Evolutionary conservation across 768 basidiomycete species (phyloP).

Genomic region (Podaxis sp.): DNA sequence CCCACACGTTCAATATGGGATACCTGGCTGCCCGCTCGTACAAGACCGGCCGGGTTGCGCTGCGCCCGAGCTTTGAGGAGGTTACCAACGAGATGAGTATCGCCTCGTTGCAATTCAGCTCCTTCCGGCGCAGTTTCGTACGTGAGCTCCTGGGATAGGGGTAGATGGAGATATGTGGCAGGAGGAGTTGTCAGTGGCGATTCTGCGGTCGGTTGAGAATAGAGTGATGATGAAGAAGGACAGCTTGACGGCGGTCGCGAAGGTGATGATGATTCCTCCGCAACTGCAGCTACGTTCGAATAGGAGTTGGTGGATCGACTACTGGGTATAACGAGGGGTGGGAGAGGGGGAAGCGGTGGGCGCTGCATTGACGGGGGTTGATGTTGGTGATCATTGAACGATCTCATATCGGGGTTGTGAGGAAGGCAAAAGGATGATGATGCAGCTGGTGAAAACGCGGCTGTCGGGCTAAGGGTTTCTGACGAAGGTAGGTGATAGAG

Average conservation of each 20-base stretch:
- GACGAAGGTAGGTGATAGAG: background rate
- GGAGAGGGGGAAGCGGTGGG: conserved; percentile 7
- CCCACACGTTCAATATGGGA: conserved; percentile 14
- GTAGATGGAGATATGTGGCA: background rate
- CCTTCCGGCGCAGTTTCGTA: background rate
- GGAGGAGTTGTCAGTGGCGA: background rate
- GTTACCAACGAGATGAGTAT: conserved; percentile 11
- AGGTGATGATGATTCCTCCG: background rate
- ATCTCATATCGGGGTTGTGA: background rate
- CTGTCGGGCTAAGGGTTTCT: background rate
- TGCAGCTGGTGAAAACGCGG: background rate
- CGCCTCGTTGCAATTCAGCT: background rate
- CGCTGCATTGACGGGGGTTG: background rate
- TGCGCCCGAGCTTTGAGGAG: conserved; percentile 14
- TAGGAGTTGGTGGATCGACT: background rate
- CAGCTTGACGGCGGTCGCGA: background rate
- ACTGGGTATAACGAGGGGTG: conserved; percentile 4
- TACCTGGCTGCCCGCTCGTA: conserved; percentile 7
- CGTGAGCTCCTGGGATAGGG: background rate
- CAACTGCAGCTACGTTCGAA: background rate
- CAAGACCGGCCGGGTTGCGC: conserved; percentile 11
- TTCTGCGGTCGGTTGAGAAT: conserved; percentile 13
- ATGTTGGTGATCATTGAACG: background rate
- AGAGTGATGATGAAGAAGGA: conserved; percentile 6
- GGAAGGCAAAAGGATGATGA: background rate